Evolutionary conservation across 2,329 filamentous ascomycete genomes (phyloP), one percentile per base, ranked within the genome.

Genomic region (Nannizziopsis barbatae): DNA sequence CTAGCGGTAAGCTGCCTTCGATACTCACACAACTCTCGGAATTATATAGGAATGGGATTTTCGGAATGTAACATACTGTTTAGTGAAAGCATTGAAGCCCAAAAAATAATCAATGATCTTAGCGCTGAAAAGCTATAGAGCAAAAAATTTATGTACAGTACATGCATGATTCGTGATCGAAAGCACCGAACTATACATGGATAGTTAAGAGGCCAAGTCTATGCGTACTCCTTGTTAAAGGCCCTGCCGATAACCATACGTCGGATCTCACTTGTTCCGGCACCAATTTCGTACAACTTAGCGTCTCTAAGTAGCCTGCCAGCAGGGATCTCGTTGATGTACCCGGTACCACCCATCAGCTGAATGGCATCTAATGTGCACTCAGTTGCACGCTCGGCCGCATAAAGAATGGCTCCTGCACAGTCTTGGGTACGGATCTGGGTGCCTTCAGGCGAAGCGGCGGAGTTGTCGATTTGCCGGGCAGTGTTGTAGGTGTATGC

Each of bases 221-320:
- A 53, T 17, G 45, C 42, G 44, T 53, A 94, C 67, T 93, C 83
- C 70, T 84, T 89, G 67, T 95, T 95, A 57, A 95, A 95, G 1
- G 81, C 84, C 55, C 89, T 75, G 22, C 92, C 90, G 62, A 98
- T 95, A 3, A 98, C 87, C 80, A 96, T 93, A 55, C 89, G 76
- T 56, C 92, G 75, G 44, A 98, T 83, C 70, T 98, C 92, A 52
- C 87, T 95, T 2, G 92, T 96, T 5, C 92, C 92, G 4, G 92
- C 92, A 1, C 92, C 92, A 63, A 98, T 96, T 70, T 96, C 92
- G 65, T 98, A 98, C 52, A 98, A 66, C 63, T 84, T 84, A 3
- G 80, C 80, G 67, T 84, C 80, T 60, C 92, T 71, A 57, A 96
- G 68, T 56, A 96, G 75, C 55, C 90, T 75, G 17, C 89, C 93